Evolutionary conservation across 2,329 filamentous ascomycete species (phyloP).

Genomic region (Apiospora hydei): DNA sequence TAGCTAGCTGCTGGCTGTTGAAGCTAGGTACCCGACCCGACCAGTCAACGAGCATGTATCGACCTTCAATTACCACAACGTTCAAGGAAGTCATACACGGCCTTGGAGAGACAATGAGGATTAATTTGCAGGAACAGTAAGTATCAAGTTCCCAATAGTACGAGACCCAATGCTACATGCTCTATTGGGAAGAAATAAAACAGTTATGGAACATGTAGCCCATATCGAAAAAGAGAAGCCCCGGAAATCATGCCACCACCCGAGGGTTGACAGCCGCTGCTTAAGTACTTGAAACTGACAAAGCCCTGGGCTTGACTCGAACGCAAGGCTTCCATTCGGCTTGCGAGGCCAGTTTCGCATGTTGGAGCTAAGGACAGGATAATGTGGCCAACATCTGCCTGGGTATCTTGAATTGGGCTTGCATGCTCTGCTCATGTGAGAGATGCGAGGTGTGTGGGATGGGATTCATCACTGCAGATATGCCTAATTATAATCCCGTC

Average conservation of each 20-base stretch:
- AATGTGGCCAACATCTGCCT: background rate
- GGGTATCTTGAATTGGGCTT: background rate
- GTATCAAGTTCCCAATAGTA: background rate
- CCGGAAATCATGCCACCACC: background rate
- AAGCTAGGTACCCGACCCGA: background rate
- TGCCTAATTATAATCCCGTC: background rate
- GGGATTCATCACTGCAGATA: constrained; percentile 3
- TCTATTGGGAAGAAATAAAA: background rate
- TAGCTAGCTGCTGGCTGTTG: background rate
- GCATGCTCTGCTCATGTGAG: background rate
- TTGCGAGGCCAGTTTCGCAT: constrained; percentile 5
- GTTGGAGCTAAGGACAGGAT: background rate
- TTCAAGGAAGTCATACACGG: background rate
- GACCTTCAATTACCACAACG: background rate
- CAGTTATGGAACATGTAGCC: background rate
- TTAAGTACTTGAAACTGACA: constrained; percentile 3
- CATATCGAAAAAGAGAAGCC: background rate
- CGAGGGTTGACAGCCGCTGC: background rate
- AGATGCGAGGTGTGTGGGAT: constrained; percentile 1
- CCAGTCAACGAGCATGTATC: background rate
- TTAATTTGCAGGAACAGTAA: too few species aligned
- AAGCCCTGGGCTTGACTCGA: background rate
- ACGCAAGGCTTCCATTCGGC: background rate
- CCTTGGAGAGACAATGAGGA: too few species aligned
- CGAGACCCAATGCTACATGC: background rate